Base-by-base conservation (phyloP, 179 eudicot genomes). In the Nepenthes alata region DNA sequence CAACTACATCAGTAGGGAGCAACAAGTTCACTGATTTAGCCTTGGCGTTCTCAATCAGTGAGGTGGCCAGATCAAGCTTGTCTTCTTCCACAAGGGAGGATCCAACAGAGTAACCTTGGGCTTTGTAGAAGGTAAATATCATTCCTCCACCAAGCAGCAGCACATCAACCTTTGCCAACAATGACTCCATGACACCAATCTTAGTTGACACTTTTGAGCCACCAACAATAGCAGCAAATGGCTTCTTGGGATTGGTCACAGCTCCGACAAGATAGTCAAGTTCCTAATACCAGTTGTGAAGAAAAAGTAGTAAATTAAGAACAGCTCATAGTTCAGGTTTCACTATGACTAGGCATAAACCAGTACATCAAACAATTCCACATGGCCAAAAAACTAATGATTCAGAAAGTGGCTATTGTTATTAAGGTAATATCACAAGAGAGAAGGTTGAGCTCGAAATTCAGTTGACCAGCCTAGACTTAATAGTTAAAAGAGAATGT, bases 191-290 rank as follows among this genome's bases (percentile, higher is more conserved):
- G 61, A 85, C 85, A 38, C 95, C 91, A 37, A 88, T 88, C 78
- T 88, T 88, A 71, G 80, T 67, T 45, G 95, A 88, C 35, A 88
- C 95, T 79, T 87, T 87, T 59, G 95, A 74, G 53, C 95, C 95
- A 66, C 95, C 95, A 60, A 87, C 90, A 69, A 87, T 84, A 36
- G 95, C 95, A 59, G 95, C 95, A 78, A 87, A 87, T 54, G 95
- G 95, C 65, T 81, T 84, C 82, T 82, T 87, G 61, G 95, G 95
- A 69, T 66, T 80, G 54, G 87, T 60, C 65, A 87, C 87, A 38
- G 90, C 95, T 44, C 95, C 90, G 48, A 83, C 95, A 37, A 87
- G 85, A 70, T 87, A 87, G 78, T 87, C 90, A 59, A 87, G 83
- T 68, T 87, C 90, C 95, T 87, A 53, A 50, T 9, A 49, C 9